These are phyloP conservation scores for Quercus engelmannii DNA, from an alignment of 306 rosid species.

Conservation along the genomic window DNA sequence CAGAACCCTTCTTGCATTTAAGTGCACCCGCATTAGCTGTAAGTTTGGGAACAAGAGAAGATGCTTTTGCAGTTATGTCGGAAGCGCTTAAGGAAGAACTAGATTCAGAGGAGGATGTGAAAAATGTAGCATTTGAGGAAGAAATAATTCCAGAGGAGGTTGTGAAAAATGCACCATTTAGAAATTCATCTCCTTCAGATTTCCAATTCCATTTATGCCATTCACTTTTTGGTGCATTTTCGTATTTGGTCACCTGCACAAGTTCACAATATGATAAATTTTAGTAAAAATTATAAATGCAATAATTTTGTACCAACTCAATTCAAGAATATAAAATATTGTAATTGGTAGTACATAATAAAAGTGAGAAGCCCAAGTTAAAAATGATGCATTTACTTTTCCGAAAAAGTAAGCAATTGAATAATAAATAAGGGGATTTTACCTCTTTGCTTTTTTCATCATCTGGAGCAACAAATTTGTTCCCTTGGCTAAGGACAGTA, in stretches of 20 bases:
- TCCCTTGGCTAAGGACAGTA: constrained; percentile 94
- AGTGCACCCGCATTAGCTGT: constrained; percentile 72
- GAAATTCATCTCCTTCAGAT: too few relatives aligned
- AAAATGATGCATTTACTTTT: too few relatives aligned
- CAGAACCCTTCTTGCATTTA: constrained; percentile 63
- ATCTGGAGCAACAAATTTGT: constrained; percentile 80
- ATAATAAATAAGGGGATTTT: background rate
- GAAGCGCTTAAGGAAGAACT: constrained; percentile 90
- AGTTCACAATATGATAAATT: too few relatives aligned
- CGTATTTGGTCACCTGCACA: too few relatives aligned
- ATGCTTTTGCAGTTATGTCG: constrained; percentile 78
- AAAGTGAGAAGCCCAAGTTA: too few relatives aligned
- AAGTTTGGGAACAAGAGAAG: constrained; percentile 72
- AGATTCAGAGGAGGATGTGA: constrained; percentile 37
- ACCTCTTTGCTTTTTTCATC: constrained; percentile 88
- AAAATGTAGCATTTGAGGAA: too few relatives aligned
- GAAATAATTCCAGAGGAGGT: background rate
- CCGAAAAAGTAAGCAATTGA: background rate
- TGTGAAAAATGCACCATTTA: background rate
- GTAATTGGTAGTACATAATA: too few relatives aligned
- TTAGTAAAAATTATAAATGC: too few relatives aligned
- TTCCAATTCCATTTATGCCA: too few relatives aligned
- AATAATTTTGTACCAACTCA: too few relatives aligned
- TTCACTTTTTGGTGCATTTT: too few relatives aligned
- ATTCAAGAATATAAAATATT: too few relatives aligned